phyloP scores from a whole-genome alignment of 2,329 filamentous ascomycete species.

The Neonectria neomacrospora region DNA sequence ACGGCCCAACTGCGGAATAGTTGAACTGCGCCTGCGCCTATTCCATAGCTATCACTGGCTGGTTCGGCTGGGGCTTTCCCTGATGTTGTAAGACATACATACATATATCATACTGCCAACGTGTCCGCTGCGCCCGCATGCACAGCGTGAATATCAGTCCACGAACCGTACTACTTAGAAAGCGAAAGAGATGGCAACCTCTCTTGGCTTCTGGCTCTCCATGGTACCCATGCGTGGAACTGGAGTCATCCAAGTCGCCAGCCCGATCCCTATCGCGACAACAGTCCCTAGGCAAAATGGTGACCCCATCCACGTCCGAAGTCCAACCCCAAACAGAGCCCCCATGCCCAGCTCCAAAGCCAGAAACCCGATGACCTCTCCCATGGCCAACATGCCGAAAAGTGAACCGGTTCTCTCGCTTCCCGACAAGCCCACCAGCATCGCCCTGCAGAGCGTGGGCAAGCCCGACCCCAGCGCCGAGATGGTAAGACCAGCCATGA shows the following conservation, averaged over 20 bases:
- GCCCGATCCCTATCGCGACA: slow-evolving; percentile 27
- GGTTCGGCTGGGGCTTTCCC: neutral
- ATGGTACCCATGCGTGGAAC: neutral
- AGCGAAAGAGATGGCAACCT: neutral
- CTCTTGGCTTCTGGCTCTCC: neutral
- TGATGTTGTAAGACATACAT: neutral
- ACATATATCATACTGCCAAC: no score
- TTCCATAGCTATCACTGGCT: neutral
- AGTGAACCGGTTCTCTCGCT: slow-evolving; percentile 35
- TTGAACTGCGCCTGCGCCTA: neutral
- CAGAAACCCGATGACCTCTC: slow-evolving; percentile 41
- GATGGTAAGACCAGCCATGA: slow-evolving; percentile 37
- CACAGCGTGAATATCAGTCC: neutral
- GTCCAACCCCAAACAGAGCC: slow-evolving; percentile 39
- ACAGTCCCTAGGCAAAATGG: slow-evolving; percentile 38
- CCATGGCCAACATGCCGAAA: slow-evolving; percentile 41
- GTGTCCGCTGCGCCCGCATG: neutral
- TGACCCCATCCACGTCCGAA: slow-evolving; percentile 40
- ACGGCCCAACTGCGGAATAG: neutral
- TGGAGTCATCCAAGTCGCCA: slow-evolving; percentile 32
- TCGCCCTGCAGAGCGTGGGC: slow-evolving; percentile 41
- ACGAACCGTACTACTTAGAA: no score
- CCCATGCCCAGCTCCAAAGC: slow-evolving; percentile 37
- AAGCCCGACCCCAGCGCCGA: slow-evolving; percentile 42
- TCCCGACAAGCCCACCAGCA: slow-evolving; percentile 33